phyloP scores from a whole-genome alignment of 2,329 filamentous ascomycete species.

The Fusarium avenaceum region DNA sequence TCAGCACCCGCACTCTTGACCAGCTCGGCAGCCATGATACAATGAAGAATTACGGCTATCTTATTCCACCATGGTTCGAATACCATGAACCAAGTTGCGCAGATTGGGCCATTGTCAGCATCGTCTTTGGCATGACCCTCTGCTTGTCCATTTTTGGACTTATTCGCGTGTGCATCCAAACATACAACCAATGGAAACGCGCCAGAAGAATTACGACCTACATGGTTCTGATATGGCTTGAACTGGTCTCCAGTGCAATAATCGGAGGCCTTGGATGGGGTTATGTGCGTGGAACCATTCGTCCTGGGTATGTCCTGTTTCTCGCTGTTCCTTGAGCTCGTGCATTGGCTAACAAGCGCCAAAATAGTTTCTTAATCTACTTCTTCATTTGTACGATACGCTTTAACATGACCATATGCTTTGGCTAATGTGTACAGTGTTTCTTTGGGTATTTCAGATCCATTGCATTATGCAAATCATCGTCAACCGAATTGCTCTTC shows the following conservation, averaged over 20 bases:
- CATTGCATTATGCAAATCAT: conserved; percentile 65
- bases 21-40: conserved; percentile 37
- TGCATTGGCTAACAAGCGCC: conserved; percentile 15
- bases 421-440: conserved; percentile 45
- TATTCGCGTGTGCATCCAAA: conserved; percentile 55
- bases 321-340: not conserved
- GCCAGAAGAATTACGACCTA: conserved; percentile 55
- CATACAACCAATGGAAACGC: conserved; percentile 50
- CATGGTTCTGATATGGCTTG: conserved; percentile 58
- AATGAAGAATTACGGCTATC: conserved; percentile 38
- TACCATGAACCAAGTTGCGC: conserved; percentile 35
- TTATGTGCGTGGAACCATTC: conserved; percentile 52
- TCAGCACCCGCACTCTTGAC: not conserved
- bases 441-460: conserved; percentile 55
- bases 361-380: conserved; percentile 50
- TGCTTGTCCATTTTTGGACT: conserved; percentile 54
- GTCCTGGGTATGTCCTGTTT: conserved; percentile 38
- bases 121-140: conserved; percentile 56
- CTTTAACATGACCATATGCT: not conserved
- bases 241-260: conserved; percentile 53
- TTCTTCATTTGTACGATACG: conserved; percentile 40
- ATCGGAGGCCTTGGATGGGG: conserved; percentile 56
- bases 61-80: conserved; percentile 48
- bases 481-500: conserved; percentile 63
- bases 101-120: conserved; percentile 54